Evolutionary conservation across 2,329 filamentous ascomycete genomes (phyloP), one percentile per base, ranked within the genome.

Genomic region (Ophiostoma sp.): DNA sequence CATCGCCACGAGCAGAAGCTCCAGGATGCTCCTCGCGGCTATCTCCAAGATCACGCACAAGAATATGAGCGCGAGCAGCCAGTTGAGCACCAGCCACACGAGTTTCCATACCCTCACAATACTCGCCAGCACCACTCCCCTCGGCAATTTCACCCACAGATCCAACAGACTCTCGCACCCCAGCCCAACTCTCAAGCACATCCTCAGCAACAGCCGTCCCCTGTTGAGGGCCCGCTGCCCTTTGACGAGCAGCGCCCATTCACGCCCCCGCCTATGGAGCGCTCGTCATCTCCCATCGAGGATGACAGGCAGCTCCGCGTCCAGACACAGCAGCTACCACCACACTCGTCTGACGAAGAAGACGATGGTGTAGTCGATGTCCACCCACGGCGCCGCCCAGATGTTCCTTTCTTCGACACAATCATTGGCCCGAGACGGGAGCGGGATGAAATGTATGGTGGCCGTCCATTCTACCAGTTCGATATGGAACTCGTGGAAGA

Each of bases 401-500:
- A 75, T 79, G 87, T 52, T 84, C 87, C 1, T 77, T 89, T 67
- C 85, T 84, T 33, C 85, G 87, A 75, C 57, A 74, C 70, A 4
- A 69, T 72, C 64, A 69, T 77, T 1, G 73, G 74, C 1, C 75
- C 76, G 13, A 74, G 80, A 74, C 75, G 89, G 1, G 92, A 97
- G 77, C 95, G 95, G 79, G 91, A 96, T 72, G 93, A 95, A 78
- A 98, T 98, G 94, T 82, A 96, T 20, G 84, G 84, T 41, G 92
- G 92, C 15, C 85, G 91, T 57, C 85, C 87, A n/a, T 98, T 93
- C 79, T 89, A 89, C 72, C 91, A 92, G 7, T 94, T 90, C 73
- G 89, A 92, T 77, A 86, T 88, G 72, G 89, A 93, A 75, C 85
- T 99, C 5, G 85, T 91, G 17, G 84, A 91, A 27, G 94, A 97